Conservation (phyloP, 345 rosid species). For the Eucalyptus marginata region DNA sequence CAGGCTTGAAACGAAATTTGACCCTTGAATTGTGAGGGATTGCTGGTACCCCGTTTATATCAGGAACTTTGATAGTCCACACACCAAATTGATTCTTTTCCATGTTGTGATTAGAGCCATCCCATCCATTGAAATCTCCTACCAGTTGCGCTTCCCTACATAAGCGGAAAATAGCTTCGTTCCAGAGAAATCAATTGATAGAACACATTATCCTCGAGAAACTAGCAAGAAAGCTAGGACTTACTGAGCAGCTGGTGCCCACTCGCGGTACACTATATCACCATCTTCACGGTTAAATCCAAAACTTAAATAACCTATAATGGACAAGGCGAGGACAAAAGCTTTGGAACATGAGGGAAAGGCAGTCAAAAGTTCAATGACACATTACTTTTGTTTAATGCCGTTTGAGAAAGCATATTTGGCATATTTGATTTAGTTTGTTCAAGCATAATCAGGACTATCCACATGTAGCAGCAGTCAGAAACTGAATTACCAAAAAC, state of each 20-base stretch:
- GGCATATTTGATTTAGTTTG: not conserved
- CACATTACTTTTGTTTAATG: not conserved
- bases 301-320: constrained; percentile 54
- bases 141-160: constrained; percentile 64
- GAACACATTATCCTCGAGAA: not conserved
- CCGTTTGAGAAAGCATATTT: not conserved
- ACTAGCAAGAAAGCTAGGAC: constrained; percentile 1
- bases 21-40: constrained; percentile 73
- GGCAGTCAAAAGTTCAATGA: not conserved
- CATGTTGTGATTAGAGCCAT: constrained; percentile 65
- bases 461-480: not conserved
- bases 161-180: not conserved
- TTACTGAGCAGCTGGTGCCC: constrained; percentile 86
- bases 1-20: constrained; percentile 58
- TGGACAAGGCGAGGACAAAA: not conserved
- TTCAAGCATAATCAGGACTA: not conserved
- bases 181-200: not conserved
- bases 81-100: constrained; percentile 66
- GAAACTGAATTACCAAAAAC: not conserved
- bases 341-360: not conserved
- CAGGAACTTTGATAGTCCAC: constrained; percentile 58
- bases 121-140: constrained; percentile 83
- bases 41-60: constrained; percentile 39
- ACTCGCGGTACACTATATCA: constrained; percentile 55
- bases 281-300: constrained; percentile 61